Conservation (phyloP, 129 eudicot species). For the Flaveria brownii region DNA sequence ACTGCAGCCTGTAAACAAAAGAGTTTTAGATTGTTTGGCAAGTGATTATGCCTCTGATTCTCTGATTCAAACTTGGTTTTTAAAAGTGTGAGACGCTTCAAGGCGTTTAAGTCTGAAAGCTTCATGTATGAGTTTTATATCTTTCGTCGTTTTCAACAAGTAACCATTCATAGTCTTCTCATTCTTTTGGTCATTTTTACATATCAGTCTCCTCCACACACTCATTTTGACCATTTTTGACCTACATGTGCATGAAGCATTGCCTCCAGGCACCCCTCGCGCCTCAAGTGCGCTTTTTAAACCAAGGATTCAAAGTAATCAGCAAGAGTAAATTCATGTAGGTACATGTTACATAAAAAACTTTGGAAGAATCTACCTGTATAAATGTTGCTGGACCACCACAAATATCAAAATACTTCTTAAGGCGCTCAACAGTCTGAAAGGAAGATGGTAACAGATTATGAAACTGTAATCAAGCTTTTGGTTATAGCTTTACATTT, state of each 20-base stretch:
- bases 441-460: not conserved
- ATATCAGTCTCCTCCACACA: too few relatives aligned
- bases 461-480: not conserved
- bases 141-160: too few relatives aligned
- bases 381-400: slow-evolving; percentile 95
- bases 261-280: not conserved
- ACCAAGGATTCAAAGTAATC: not conserved
- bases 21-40: not conserved
- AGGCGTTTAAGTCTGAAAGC: not conserved
- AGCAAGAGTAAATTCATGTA: not conserved
- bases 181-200: too few relatives aligned
- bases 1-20: slow-evolving; percentile 72
- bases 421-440: slow-evolving; percentile 78
- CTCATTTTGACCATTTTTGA: too few relatives aligned
- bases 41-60: not conserved
- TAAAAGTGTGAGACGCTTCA: not conserved
- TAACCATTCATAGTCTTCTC: too few relatives aligned
- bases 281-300: not conserved
- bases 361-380: slow-evolving; percentile 53
- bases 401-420: slow-evolving; percentile 78
- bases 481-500: not conserved
- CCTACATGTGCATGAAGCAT: too few relatives aligned
- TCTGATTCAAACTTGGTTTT: not conserved
- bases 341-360: not conserved
- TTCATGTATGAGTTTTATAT: too few relatives aligned